Evolutionary conservation across 176 grass and related monocot species (phyloP).

Genomic region (Carex parvula): DNA sequence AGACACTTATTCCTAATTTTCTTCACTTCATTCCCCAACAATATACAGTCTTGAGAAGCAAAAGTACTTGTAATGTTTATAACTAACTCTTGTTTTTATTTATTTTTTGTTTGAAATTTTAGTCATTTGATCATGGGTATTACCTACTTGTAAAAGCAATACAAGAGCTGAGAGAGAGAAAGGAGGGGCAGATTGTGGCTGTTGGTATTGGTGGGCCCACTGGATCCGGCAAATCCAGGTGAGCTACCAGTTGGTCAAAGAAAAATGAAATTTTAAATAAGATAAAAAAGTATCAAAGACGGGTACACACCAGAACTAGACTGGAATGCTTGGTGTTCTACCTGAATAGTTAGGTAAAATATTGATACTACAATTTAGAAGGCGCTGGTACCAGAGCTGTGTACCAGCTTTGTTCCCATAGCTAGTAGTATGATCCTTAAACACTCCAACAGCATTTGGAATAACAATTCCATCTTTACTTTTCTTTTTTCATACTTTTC

Average conservation of each 20-base stretch:
- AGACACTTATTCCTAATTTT: not conserved
- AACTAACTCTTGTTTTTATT: not conserved
- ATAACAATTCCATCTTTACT: not conserved
- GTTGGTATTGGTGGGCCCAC: constrained; percentile 90
- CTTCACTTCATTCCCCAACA: not conserved
- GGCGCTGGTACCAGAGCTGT: no score
- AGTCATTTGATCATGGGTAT: constrained; percentile 96
- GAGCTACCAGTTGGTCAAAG: not conserved
- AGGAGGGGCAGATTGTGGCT: constrained; percentile 77
- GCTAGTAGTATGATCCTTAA: not conserved
- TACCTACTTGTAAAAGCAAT: constrained; percentile 97
- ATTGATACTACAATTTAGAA: not conserved
- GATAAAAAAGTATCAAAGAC: not conserved
- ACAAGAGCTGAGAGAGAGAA: constrained; percentile 93
- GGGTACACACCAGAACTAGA: not conserved
- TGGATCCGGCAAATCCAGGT: constrained; percentile 97
- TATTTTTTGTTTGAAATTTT: constrained; percentile 13
- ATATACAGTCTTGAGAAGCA: not conserved
- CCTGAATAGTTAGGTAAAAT: not conserved
- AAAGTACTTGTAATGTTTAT: not conserved
- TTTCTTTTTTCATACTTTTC: not conserved
- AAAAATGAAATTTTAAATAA: not conserved
- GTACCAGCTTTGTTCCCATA: not conserved
- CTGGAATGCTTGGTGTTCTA: not conserved
- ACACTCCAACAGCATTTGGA: not conserved